Base-by-base conservation (phyloP, 2,329 filamentous ascomycete genomes). In the Penicillium expansum region DNA sequence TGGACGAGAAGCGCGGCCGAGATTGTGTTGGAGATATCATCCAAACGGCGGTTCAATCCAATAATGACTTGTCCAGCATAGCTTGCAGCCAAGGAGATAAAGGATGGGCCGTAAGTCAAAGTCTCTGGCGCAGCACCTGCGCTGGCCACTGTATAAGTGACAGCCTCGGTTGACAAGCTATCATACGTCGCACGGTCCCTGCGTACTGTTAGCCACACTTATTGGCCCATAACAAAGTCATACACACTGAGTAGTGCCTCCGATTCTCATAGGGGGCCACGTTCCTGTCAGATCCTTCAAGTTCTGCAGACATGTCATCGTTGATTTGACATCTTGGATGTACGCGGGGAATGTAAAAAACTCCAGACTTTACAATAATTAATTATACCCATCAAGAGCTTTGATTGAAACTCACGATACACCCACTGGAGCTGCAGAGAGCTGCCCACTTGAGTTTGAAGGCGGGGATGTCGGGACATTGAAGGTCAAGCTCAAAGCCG, bases 311-410 rank as follows among this genome's bases (percentile, higher is more conserved):
- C 83, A 85, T 61, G 79, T 77, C 0, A 69, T 73, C 0, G 82
- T 84, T 1, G 79, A 74, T 0, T 75, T 75, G 14, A 84, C 79
- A 59, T 82, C 79, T 16, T 73, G 77, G 59, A 84, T 78, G 65
- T 85, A 85, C 0, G 73, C 77, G 0, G 83, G 83, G 50, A 82
- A 84, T 0, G 80, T 74, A 59, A 84, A 85, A 69, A 85, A 85
- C 51, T 84, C 81, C 52, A 83, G 77, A 1, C 79, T 81, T 37
- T 0, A 30, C 14, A 27, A 42, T 59, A 20, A 55, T 38, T 24
- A 27, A 13, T 29, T 43, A n/a, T 14, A 29, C 27, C 22, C 10
- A 32, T 14, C 27, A 13, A 13, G 5, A 11, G 7, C 13, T 24
- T 11, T 8, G 10, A 27, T 14, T 6, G 16, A 11, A 13, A 69